Base-by-base conservation (phyloP, 1,284 basidiomycete genomes). In the Laetiporus sulphureus region DNA sequence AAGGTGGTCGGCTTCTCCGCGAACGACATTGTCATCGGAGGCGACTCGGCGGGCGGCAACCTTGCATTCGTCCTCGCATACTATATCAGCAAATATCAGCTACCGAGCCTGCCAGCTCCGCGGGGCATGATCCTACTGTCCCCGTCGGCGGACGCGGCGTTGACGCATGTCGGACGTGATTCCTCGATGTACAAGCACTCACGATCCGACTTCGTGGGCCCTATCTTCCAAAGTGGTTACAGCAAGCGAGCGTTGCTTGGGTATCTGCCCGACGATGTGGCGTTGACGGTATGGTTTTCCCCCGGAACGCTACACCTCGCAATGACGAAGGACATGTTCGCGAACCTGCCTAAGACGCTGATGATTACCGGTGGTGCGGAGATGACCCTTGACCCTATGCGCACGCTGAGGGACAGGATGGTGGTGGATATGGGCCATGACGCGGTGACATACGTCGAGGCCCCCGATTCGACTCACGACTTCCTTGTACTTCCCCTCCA, bases 41-140 rank as follows among this genome's bases (percentile, higher is more conserved):
- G 77, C 15, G 76, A 79, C 53, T 72, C 69, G 6, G 75, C 77
- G 0, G 77, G 77, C 4, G 76, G 68, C 0, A 73, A 75, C 51
- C 58, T 78, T 12, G 70, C 67, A 0, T 54, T 75, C 5, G 69
- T 69, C 3, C 48, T 65, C n/a, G 49, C 47, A 10, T 60, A 58
- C 10, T 64, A 64, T 46, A 51, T 65, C 27, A 49, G 52, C 16
- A 44, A 53, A 22, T 77, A 1, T 78, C 78, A 0, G 79, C 75
- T 77, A 55, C 55, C 16, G 79, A 83, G 50, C 47, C 78, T 3
- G 58, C 65, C 19, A 42, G 41, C 2, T 5, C 54, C 64, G 0
- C n/a, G n/a, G n/a, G n/a, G n/a, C n/a, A 27, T 27, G 25, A 27
- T 27, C 13, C 25, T 27, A 7, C 25, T 27, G 7, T 27, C 25